These are phyloP conservation scores for Dactylellina drechsleri DNA, from an alignment of 2,329 filamentous ascomycete genomes.

Conservation along the genomic window DNA sequence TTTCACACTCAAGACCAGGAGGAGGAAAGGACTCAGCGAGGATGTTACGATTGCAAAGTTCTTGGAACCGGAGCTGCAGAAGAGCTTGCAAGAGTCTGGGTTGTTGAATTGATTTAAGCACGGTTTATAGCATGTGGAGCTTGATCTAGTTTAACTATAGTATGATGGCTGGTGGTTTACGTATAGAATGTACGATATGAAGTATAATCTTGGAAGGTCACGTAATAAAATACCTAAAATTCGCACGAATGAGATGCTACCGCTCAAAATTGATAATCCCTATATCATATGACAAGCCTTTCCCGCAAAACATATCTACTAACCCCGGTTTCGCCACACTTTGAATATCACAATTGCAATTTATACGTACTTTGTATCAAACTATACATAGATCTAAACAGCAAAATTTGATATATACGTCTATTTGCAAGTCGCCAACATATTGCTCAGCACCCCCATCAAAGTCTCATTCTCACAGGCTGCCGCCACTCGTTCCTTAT, in stretches of 20 bases:
- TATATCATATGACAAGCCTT: too few relatives aligned
- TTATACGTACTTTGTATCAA: background rate
- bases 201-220: background rate
- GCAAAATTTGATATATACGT: background rate
- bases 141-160: too few relatives aligned
- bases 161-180: background rate
- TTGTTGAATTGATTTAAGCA: conserved; percentile 27
- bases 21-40: conserved; percentile 52
- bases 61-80: conserved; percentile 89
- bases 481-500: conserved; percentile 95
- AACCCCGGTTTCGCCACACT: too few relatives aligned
- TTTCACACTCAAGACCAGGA: conserved; percentile 70
- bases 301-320: too few relatives aligned
- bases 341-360: too few relatives aligned
- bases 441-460: conserved; percentile 87
- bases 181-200: conserved; percentile 52
- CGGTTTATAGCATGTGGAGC: background rate
- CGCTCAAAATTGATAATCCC: background rate
- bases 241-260: background rate
- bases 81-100: conserved; percentile 52
- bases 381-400: background rate
- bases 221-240: conserved; percentile 13
- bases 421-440: conserved; percentile 85
- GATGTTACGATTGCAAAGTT: conserved; percentile 81
- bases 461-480: conserved; percentile 93